Evolutionary conservation across 2,329 filamentous ascomycete species (phyloP).

Genomic region (Alternaria sp.): DNA sequence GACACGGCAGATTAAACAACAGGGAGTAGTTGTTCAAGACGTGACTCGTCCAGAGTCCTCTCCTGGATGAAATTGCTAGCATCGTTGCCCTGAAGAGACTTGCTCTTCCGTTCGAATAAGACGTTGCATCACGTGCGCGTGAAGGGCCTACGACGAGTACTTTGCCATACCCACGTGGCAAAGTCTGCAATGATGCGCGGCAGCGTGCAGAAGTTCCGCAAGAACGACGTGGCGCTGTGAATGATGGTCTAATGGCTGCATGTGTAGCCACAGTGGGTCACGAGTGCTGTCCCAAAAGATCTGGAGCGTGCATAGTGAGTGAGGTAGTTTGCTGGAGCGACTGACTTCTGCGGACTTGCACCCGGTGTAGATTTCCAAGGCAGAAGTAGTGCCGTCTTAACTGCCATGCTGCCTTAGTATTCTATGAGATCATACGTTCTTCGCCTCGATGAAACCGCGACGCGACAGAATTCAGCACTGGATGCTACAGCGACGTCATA

Average conservation of each 20-base stretch:
- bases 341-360: background rate
- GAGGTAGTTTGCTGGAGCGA: background rate
- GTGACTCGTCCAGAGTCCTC: background rate
- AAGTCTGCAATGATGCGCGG: background rate
- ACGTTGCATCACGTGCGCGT: background rate
- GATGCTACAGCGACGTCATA: conserved; percentile 1
- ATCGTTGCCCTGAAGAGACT: background rate
- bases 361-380: background rate
- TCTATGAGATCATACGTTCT: background rate
- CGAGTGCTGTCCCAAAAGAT: background rate
- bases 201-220: background rate
- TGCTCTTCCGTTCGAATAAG: background rate
- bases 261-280: background rate
- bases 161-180: background rate
- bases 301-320: background rate
- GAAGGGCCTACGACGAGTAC: background rate
- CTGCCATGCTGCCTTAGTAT: background rate
- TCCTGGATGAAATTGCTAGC: background rate
- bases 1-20: background rate
- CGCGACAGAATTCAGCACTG: background rate
- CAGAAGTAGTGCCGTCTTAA: background rate
- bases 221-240: background rate
- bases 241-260: background rate
- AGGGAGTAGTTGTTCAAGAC: background rate
- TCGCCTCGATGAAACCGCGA: background rate